These are phyloP conservation scores for Solanum virginianum DNA, from an alignment of 257 asterid species.

Conservation along the genomic window DNA sequence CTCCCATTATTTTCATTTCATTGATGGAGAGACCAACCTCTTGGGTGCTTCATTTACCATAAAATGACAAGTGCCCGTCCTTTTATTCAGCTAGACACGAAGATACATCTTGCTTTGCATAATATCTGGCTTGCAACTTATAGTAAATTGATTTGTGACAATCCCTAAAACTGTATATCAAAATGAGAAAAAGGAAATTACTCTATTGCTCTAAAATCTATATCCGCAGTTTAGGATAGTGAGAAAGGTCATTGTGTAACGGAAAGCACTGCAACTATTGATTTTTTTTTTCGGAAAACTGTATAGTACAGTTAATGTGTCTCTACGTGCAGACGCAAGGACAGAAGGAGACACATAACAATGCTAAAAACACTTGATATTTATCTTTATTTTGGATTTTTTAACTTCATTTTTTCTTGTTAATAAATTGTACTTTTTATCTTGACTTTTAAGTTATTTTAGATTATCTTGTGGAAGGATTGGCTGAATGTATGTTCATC, in stretches of 20 bases:
- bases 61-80: neutral
- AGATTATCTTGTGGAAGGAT: neutral
- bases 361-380: neutral
- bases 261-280: neutral
- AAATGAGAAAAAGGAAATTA: neutral
- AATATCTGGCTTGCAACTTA: neutral
- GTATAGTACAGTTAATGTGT: neutral
- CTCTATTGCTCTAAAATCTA: neutral
- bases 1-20: neutral
- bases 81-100: neutral
- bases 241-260: neutral
- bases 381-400: neutral
- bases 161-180: neutral
- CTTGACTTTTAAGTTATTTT: neutral
- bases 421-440: neutral
- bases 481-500: neutral
- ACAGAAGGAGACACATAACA: neutral
- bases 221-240: neutral
- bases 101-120: neutral
- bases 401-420: neutral
- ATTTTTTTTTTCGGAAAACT: neutral
- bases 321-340: neutral
- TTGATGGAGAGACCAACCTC: neutral
- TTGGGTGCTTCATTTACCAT: neutral
- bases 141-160: neutral